A percentile compares a stretch with the other conserved stretches of the same genome.
Conservation (phyloP, 768 basidiomycete genomes). For the Lentinula aciculospora region DNA sequence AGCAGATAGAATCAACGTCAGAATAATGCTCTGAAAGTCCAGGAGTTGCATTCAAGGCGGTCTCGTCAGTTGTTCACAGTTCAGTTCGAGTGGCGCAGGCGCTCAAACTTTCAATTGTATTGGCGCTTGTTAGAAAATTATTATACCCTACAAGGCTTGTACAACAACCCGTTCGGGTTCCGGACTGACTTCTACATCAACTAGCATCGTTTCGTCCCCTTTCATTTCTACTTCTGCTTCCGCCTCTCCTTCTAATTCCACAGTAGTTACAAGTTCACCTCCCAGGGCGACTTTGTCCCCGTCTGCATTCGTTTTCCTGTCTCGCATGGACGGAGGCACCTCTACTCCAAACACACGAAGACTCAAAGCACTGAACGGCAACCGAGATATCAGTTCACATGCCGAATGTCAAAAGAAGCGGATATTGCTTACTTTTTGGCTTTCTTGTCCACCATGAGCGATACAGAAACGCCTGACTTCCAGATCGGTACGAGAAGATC, state of each 20-base stretch:
- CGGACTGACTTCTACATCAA: neutral
- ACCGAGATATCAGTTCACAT: conserved; percentile 4
- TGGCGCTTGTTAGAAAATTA: neutral
- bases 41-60: neutral
- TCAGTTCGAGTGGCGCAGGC: neutral
- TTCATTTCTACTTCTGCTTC: conserved; percentile 4
- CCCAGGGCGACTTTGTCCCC: neutral
- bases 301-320: conserved; percentile 7
- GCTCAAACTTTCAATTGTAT: neutral
- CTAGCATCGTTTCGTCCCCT: neutral
- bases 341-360: conserved; percentile 81
- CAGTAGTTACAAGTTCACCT: neutral
- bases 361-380: conserved; percentile 66
- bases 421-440: conserved; percentile 71
- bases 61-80: neutral
- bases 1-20: neutral
- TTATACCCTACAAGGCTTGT: neutral
- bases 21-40: neutral
- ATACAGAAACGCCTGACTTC: conserved; percentile 85
- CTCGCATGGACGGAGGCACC: conserved; percentile 47
- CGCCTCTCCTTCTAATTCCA: neutral
- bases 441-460: conserved; percentile 94
- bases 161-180: conserved; percentile 1
- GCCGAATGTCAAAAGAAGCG: neutral
- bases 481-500: conserved; percentile 91